Base-by-base conservation (phyloP, 2,329 filamentous ascomycete species). In the Fonsecaea pedrosoi region DNA sequence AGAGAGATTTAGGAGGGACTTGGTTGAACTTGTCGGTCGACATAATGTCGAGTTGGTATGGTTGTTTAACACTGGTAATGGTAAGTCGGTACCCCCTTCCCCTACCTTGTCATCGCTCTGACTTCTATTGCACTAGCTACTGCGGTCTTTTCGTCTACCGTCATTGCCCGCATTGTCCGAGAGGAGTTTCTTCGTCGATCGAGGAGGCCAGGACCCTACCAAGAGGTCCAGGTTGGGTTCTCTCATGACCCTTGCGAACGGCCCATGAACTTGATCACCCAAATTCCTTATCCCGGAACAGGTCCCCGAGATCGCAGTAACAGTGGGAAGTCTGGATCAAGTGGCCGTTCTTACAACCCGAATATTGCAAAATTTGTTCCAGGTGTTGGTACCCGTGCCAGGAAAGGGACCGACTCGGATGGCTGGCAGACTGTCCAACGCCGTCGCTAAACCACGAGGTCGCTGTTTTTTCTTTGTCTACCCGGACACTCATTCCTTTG, bases 21-120 rank as follows among this genome's bases (percentile, higher is more conserved):
- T 80, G 30, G 60, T 64, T 40, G 73, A 74, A 18, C 66, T 74
- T 35, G 70, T 80, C 35, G 78, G 78, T 8, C 59, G 71, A 5
- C 74, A 75, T 32, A 78, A 78, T 58, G 74, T 81, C 61, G 79
- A 81, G 61, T 75, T 80, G 62, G 71, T 79, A 15, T 81, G 78
- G 77, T 73, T 79, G 5, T 81, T 80, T 68, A 81, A 81, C 62
- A 75, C 75, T 63, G 79, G 79, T 7, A 81, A 81, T 61, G 79
- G 79, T 81, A 73, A 72, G 78, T 73, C 9, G 57, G 32, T 25
- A 37, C 32, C 38, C 4, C 32, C 30, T 54, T 35, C 54, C 54
- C 9, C 30, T 50, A 21, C 21, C 10, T 48, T 45, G 35, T 48
- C 40, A 35, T 58, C 34, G 67, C 62, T 58, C 48, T 56, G 45